Base-by-base conservation (phyloP, 2,329 filamentous ascomycete genomes). In the Onygenales sp. region DNA sequence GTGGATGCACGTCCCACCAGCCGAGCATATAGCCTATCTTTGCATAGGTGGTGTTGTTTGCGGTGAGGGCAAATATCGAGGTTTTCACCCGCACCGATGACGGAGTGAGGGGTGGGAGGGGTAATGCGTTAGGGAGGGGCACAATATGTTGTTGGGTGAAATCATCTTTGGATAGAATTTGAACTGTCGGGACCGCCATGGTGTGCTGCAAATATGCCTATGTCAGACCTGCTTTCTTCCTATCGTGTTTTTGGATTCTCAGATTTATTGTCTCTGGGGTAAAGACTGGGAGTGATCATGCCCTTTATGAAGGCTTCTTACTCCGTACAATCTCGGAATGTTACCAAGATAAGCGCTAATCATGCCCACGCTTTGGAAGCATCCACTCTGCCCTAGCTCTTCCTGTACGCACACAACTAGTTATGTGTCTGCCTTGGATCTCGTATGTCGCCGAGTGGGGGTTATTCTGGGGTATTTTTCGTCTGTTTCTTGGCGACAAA, bases 1-100 rank as follows among this genome's bases (percentile, higher is more conserved):
- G 52, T 35, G 60, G 60, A 50, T 64, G 59, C 7, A 64, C 54
- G 36, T 61, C 62, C 62, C 60, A 64, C 61, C 61, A 63, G 1
- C 60, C 60, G 5, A 61, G 27, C 11, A 61, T 31, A 52, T 60
- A 51, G 11, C 27, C 47, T 38, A 9, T 11, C 31, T 57, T 51
- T 31, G 61, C 57, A 56, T 64, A 64, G 8, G 52, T 57, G 41
- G 62, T 46, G 36, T 62, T 61, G 38, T 63, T 65, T n/a, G 56
- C 58, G 2, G 61, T 62, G 11, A 64, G 46, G 8, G 58, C 61
- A 42, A 65, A 27, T 32, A 64, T 51, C 11, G 27, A 54, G 1
- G 57, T 54, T 8, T 56, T 56, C n/a, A 65, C 53, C 3, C 59
- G 60, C 13, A 65, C 42, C 7, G 59, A 62, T 2, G 56, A 60